Evolutionary conservation across 2,329 filamentous ascomycete genomes (phyloP).

Genomic region (Aspergillus jensenii): DNA sequence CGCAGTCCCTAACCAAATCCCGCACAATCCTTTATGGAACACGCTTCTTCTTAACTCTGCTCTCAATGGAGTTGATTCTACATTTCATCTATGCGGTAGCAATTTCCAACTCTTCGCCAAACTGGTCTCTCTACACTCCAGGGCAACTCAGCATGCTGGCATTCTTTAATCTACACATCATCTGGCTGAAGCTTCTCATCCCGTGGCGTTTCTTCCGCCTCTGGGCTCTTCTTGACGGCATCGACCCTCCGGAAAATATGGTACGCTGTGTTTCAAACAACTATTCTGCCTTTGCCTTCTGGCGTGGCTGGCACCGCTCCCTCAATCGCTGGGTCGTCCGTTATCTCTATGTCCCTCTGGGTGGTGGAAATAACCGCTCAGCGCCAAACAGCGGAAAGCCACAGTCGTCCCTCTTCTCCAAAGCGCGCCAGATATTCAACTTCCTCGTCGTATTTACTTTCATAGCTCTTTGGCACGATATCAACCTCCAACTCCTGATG

Average conservation of each 20-base stretch:
- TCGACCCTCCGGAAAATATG: slow-evolving; percentile 98
- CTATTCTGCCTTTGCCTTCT: slow-evolving; percentile 86
- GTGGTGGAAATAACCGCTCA: slow-evolving; percentile 57
- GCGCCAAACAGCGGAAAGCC: slow-evolving; percentile 17
- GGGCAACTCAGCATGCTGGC: slow-evolving; percentile 86
- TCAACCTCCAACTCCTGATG: slow-evolving; percentile 82
- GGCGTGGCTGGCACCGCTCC: slow-evolving; percentile 92
- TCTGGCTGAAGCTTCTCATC: slow-evolving; percentile 95
- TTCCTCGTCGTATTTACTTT: slow-evolving; percentile 91
- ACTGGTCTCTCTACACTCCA: slow-evolving; percentile 81
- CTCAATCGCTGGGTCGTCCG: slow-evolving; percentile 94
- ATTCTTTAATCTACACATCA: slow-evolving; percentile 93
- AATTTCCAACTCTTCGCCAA: slow-evolving; percentile 76
- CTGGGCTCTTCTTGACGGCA: slow-evolving; percentile 86
- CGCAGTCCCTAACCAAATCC: slow-evolving; percentile 66
- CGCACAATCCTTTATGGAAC: slow-evolving; percentile 80
- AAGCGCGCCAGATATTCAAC: slow-evolving; percentile 65
- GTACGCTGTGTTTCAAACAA: slow-evolving; percentile 94
- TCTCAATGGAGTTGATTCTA: slow-evolving; percentile 87
- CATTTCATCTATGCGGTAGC: slow-evolving; percentile 94
- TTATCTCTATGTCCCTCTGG: slow-evolving; percentile 91
- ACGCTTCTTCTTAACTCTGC: slow-evolving; percentile 75
- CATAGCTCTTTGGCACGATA: slow-evolving; percentile 97
- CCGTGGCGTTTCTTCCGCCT: slow-evolving; percentile 98
- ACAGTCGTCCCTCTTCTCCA: slow-evolving; percentile 41